A percentile compares a stretch with the other conserved stretches of the same genome.
These are phyloP conservation scores for Microcos paniculata DNA, from an alignment of 345 rosid species.

Conservation along the genomic window DNA sequence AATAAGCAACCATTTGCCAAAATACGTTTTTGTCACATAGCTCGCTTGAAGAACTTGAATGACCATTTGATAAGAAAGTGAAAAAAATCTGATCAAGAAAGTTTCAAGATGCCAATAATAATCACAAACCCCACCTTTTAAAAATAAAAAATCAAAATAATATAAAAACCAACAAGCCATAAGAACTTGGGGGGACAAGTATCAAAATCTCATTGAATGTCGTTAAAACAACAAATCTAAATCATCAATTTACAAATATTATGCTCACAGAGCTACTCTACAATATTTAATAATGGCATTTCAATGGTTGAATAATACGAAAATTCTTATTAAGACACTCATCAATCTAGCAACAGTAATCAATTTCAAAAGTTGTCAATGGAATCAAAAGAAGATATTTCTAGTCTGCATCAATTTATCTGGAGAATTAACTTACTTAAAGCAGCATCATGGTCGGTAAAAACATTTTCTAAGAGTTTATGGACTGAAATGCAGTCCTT, in stretches of 20 bases:
- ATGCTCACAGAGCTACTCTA: neutral
- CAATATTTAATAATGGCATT: neutral
- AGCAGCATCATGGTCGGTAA: constrained; percentile 69
- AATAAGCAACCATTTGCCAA: neutral
- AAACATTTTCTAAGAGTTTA: constrained; percentile 52
- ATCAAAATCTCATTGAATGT: neutral
- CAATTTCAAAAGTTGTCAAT: neutral
- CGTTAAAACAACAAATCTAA: neutral
- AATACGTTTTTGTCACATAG: neutral
- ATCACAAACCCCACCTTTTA: neutral
- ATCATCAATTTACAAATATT: neutral
- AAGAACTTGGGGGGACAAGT: neutral
- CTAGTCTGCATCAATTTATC: neutral
- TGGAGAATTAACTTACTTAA: constrained; percentile 53
- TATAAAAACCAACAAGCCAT: neutral
- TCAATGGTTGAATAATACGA: neutral
- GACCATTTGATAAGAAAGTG: neutral
- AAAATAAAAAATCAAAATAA: neutral
- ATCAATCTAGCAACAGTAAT: neutral
- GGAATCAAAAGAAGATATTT: neutral
- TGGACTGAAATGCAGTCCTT: constrained; percentile 80
- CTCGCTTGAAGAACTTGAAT: neutral
- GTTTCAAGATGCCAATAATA: neutral
- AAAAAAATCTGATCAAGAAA: neutral
- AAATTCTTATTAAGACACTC: neutral